Base-by-base conservation (phyloP, 495 filamentous ascomycete genomes). In the Lophiotrema nucula region DNA sequence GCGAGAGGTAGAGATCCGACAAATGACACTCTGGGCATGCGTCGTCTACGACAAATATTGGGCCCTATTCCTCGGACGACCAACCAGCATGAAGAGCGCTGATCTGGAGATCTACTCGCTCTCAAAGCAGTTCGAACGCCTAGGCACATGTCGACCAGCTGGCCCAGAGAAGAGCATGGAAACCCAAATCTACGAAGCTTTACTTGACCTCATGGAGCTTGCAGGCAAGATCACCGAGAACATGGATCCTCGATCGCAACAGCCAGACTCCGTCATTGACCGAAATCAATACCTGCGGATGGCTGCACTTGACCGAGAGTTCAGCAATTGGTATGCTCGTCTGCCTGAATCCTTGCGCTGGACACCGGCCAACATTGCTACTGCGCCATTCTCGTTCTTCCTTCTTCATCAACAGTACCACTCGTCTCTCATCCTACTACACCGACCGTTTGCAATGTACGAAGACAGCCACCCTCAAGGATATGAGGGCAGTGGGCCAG, bases 401-500 rank as follows among this genome's bases (percentile, higher is more conserved):
- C 61, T 81, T 4, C 69, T 81, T 0, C 79, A 81, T 55, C 72
- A 79, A 59, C 77, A 81, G 59, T 82, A 80, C 54, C 74, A 82
- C 49, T 68, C 71, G 16, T 73, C 69, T 54, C 69, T 77, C 43
- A 78, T 80, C 24, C 65, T 81, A 1, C 71, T 81, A 6, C 77
- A 79, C 53, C 65, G 79, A 16, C 77, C 79, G 1, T 77, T 74
- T 62, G 76, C 77, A 19, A 71, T 71, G 38, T 79, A 78, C 53
- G 72, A 72, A 18, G 68, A 76, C 16, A 58, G 38, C 24, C 38
- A 15, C 21, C 52, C 18, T 11, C 43, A 59, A 15, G 44, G 25
- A 28, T 57, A 67, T 6, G 64, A 70, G n/a, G 70, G 71, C 12
- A 67, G 53, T 47, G 53, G 53, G 2, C 51, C 73, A 15, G 71